Base-by-base conservation (phyloP, 805 yeast genomes). In the Lipomyces yamanashiensis region DNA sequence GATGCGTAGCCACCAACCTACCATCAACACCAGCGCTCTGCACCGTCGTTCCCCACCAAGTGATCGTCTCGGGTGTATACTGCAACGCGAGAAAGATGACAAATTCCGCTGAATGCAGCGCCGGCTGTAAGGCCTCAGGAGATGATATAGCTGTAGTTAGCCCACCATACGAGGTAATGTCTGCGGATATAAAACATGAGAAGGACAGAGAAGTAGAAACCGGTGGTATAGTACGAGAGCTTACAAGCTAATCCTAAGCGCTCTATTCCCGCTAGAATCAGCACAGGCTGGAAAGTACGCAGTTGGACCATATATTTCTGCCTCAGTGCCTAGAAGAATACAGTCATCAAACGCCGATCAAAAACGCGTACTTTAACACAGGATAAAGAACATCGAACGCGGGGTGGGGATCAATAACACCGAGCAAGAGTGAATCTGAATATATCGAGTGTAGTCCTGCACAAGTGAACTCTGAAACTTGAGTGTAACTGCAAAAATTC, bases 161-260 rank as follows among this genome's bases (percentile, higher is more conserved):
- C 85, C 91, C 92, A 87, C 92, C 91, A 87, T 51, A 79, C 75
- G 53, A 83, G 77, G 75, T 84, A 85, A 64, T 79, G 77, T 57
- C 82, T 78, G 64, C 84, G 84, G 60, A 87, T 75, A 70, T 79
- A 79, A 74, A 80, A 85, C 76, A 84, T 85, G 77, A 87, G 87
- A 4, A 79, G 57, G 64, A 80, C 80, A 5, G 88, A 87, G 45
- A 83, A 78, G 74, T 85, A 86, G 73, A 85, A 87, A 74, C 86
- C 87, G 33, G 89, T 85, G 2, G 91, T 85, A 37, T 89, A 87
- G 39, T 93, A 92, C 15, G 93, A 92, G 69, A 87, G 85, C 68
- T 80, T 79, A 45, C 86, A 87, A 17, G 83, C 75, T 12, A 55
- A 36, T 21, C 66, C 66, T 54, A 49, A 54, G 5, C 56, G 40